phyloP scores from a whole-genome alignment of 805 yeast species.

The Tetrapisispora phaffii region DNA sequence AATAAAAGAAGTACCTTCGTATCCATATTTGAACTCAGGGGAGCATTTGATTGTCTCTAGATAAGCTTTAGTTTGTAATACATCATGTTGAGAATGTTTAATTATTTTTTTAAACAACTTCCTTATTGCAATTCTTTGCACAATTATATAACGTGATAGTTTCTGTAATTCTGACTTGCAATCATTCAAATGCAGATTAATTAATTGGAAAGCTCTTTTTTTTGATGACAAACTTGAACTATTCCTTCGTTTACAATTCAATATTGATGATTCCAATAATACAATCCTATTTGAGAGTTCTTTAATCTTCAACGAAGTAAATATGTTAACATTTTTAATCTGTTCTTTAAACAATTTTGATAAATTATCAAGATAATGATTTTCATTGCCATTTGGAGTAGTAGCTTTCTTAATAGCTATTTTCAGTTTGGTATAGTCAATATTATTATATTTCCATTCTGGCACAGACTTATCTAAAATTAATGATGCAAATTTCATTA shows the following conservation, averaged over 20 bases:
- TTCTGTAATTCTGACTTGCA: slow-evolving; percentile 37
- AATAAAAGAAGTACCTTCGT: slow-evolving; percentile 38
- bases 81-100: slow-evolving; percentile 17
- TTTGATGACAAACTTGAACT: neutral
- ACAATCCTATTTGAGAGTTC: slow-evolving; percentile 22
- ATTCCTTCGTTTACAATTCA: slow-evolving; percentile 8
- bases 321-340: slow-evolving; percentile 20
- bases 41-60: slow-evolving; percentile 11
- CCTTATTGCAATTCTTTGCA: slow-evolving; percentile 52
- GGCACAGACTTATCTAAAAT: slow-evolving; percentile 67
- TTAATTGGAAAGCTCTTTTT: slow-evolving; percentile 10
- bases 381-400: slow-evolving; percentile 4
- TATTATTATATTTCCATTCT: slow-evolving; percentile 78
- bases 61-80: slow-evolving; percentile 7
- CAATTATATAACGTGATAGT: slow-evolving; percentile 44
- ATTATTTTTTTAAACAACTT: slow-evolving; percentile 48
- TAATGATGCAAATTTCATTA: slow-evolving; percentile 82
- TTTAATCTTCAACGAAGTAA: slow-evolving; percentile 24
- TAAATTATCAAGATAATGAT: slow-evolving; percentile 6
- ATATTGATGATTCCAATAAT: slow-evolving; percentile 20
- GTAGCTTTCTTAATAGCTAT: slow-evolving; percentile 52
- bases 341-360: slow-evolving; percentile 15
- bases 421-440: slow-evolving; percentile 75
- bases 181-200: slow-evolving; percentile 13
- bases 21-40: slow-evolving; percentile 18